Conservation (phyloP, 805 yeast species). For the Lipomyces kockii region DNA sequence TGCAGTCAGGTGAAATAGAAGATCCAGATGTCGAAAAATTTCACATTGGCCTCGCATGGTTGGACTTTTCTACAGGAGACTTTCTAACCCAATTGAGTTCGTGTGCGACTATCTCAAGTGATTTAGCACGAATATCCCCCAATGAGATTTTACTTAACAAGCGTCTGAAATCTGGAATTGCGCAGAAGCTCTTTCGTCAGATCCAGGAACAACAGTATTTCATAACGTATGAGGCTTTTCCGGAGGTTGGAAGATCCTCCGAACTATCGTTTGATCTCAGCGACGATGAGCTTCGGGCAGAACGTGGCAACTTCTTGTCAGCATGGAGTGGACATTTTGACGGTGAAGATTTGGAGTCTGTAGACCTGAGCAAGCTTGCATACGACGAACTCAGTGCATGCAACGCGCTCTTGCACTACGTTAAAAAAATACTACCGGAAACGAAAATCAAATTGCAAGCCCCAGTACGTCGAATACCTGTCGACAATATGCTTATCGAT, state of each 20-base stretch:
- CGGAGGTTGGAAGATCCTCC: not conserved
- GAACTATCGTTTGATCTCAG: not conserved
- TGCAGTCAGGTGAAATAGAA: slow-evolving; percentile 18
- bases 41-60: slow-evolving; percentile 78
- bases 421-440: slow-evolving; percentile 74
- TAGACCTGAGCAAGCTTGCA: slow-evolving; percentile 46
- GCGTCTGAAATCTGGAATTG: slow-evolving; percentile 2
- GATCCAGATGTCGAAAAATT: slow-evolving; percentile 24
- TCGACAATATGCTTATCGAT: slow-evolving; percentile 73
- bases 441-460: slow-evolving; percentile 63
- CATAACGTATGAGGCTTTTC: slow-evolving; percentile 44
- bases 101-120: slow-evolving; percentile 65
- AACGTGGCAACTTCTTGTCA: slow-evolving; percentile 6
- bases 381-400: slow-evolving; percentile 64
- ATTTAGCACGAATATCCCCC: slow-evolving; percentile 78
- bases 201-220: slow-evolving; percentile 46
- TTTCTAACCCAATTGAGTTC: slow-evolving; percentile 69
- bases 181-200: slow-evolving; percentile 13
- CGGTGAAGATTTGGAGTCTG: slow-evolving; percentile 38
- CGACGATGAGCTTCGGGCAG: not conserved
- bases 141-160: slow-evolving; percentile 66
- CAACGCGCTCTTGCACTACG: slow-evolving; percentile 65
- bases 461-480: slow-evolving; percentile 63
- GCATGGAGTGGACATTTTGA: slow-evolving; percentile 27
- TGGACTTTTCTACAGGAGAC: slow-evolving; percentile 84